Evolutionary conservation across 208 protist species (phyloP), one percentile per base, ranked within the genome.

Genomic region (Crithidia sp.): DNA sequence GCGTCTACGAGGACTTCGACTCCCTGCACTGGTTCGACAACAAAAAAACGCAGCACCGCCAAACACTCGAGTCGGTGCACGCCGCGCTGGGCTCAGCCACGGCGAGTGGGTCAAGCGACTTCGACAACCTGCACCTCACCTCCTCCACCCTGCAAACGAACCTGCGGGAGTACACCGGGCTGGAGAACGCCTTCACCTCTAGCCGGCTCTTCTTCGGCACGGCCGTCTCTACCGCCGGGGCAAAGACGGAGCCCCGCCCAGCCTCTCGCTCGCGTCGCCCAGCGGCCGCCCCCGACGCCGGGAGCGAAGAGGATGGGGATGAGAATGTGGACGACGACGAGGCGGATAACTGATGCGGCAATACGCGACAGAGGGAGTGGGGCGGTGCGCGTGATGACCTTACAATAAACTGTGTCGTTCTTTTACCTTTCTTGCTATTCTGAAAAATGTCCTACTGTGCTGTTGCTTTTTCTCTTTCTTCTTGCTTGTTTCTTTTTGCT

Each of bases 11-110:
- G 8, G 37, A 72, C 6, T 99, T 99, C 75, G 97, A 98, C 56
- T 86, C 93, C 19, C 89, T 99, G 44, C 98, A 99, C 81, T 99
- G 98, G 97, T 99, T 98, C 71, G 88, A 98, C 36, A 74, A 78
- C 73, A 90, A 88, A 43, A 63, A 53, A 36, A 59, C 52, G 43
- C 73, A 82, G n/a, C 55, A 62, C 52, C 72, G 63, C 12, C 40
- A 62, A 28, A 49, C 14, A 43, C 59, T 73, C 41, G 66, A 68
- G 74, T 50, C 50, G 16, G 66, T 79, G 67, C 65, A 78, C 10
- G 45, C 43, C 5, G 50, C 66, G 50, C 64, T 67, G 28, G 37
- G 56, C 9, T 66, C 43, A 2, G 60, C 57, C 64, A 73, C 62
- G 55, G 45, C 53, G 50, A 71, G 65, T 13, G 49, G 28, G 39